phyloP scores from a whole-genome alignment of 371 early-diverging fungal species.

The Mucor saturninus region DNA sequence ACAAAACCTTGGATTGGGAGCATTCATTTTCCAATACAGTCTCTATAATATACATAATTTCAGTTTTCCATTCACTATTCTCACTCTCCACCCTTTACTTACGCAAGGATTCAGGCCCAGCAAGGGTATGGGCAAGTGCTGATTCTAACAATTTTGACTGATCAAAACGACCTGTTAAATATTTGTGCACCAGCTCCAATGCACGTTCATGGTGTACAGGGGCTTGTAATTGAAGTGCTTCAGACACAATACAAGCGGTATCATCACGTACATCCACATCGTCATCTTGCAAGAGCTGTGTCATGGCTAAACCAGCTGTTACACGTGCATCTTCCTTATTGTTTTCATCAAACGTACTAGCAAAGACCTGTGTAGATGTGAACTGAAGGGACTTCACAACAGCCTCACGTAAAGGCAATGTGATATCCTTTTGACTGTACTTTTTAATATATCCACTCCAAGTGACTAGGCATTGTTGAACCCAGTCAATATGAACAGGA shows the following conservation, averaged over 20 bases:
- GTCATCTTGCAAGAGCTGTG: conserved; percentile 64
- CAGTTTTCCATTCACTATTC: too few relatives aligned
- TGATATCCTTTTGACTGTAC: conserved; percentile 55
- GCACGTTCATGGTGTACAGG: conserved; percentile 58
- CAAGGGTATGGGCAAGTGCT: conserved; percentile 27
- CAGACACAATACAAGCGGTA: conserved; percentile 60
- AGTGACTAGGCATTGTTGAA: conserved; percentile 42
- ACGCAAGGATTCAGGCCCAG: conserved; percentile 23
- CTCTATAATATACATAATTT: conserved; percentile 13
- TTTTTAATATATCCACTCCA: conserved; percentile 54
- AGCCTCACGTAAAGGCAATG: conserved; percentile 64
- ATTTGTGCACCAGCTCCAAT: conserved; percentile 58
- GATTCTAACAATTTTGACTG: conserved; percentile 25
- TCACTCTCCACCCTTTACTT: background rate
- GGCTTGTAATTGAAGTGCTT: conserved; percentile 47
- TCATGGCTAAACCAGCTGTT: conserved; percentile 29
- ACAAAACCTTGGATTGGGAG: conserved; percentile 38
- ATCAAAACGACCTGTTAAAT: conserved; percentile 33
- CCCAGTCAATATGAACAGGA: conserved; percentile 18
- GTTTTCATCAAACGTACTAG: background rate
- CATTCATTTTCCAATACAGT: conserved; percentile 36
- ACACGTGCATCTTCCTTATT: conserved; percentile 14
- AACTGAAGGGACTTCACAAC: conserved; percentile 54
- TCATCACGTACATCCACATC: conserved; percentile 73
- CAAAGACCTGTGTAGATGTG: conserved; percentile 47